Conservation (phyloP, 2,329 filamentous ascomycete species). For the Pseudogymnoascus sp. region DNA sequence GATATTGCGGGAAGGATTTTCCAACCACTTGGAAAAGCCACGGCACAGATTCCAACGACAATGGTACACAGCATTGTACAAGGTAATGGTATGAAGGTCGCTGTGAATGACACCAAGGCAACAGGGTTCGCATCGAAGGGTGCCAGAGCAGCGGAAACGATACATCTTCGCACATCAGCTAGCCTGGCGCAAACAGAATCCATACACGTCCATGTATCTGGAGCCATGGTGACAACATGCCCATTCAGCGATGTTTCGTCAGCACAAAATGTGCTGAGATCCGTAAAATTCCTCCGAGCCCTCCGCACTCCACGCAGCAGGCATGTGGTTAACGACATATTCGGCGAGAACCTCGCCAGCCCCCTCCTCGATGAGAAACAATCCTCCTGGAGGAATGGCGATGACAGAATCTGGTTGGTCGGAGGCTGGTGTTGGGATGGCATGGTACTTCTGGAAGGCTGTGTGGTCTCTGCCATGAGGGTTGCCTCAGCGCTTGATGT, state of each 20-base stretch:
- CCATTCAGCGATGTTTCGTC: slow-evolving; percentile 32
- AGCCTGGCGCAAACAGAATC: slow-evolving; percentile 33
- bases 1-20: slow-evolving; percentile 45
- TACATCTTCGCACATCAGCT: slow-evolving; percentile 20
- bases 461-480: slow-evolving; percentile 50
- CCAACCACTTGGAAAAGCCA: slow-evolving; percentile 31
- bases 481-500: slow-evolving; percentile 47
- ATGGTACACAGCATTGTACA: slow-evolving; percentile 43
- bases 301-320: slow-evolving; percentile 43
- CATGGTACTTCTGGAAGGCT: slow-evolving; percentile 56
- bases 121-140: slow-evolving; percentile 12
- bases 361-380: slow-evolving; percentile 18
- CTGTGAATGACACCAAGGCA: slow-evolving; percentile 17
- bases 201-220: slow-evolving; percentile 43
- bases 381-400: slow-evolving; percentile 43
- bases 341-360: slow-evolving; percentile 22
- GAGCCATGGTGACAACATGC: slow-evolving; percentile 46
- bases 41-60: slow-evolving; percentile 41
- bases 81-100: slow-evolving; percentile 26
- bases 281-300: slow-evolving; percentile 44
- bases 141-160: slow-evolving; percentile 21
- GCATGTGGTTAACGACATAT: slow-evolving; percentile 39
- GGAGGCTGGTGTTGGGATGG: slow-evolving; percentile 60
- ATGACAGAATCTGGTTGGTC: slow-evolving; percentile 46
- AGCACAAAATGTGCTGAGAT: slow-evolving; percentile 35